phyloP scores from a whole-genome alignment of 768 basidiomycete genomes.

The Mycena crocata region DNA sequence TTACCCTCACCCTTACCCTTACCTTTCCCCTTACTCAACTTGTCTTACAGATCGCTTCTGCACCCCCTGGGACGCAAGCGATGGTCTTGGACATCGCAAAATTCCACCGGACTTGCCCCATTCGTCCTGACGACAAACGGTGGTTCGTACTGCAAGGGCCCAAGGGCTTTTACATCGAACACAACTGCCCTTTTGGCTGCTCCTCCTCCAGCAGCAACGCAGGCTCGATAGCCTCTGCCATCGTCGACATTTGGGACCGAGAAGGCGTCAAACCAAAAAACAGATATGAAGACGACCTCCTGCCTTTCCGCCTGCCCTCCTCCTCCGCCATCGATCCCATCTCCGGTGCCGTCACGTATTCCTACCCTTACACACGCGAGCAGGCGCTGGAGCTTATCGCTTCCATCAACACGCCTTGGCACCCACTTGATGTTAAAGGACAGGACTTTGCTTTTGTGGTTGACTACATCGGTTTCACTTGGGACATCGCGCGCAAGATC shows the following conservation, averaged over 20 bases:
- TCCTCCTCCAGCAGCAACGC: conserved; percentile 44
- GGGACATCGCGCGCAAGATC: neutral
- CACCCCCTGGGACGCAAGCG: conserved; percentile 38
- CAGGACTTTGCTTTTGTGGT: neutral
- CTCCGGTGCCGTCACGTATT: neutral
- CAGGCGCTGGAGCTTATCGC: neutral
- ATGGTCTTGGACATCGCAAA: conserved; percentile 36
- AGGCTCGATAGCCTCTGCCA: conserved; percentile 43
- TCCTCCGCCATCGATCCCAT: neutral
- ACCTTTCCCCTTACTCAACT: neutral
- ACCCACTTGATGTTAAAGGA: neutral
- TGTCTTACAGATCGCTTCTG: conserved; percentile 30
- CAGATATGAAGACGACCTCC: conserved; percentile 47
- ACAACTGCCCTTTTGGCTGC: conserved; percentile 44
- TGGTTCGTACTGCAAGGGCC: conserved; percentile 46
- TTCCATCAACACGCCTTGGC: neutral
- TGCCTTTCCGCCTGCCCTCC: conserved; percentile 32
- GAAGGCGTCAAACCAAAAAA: conserved; percentile 33
- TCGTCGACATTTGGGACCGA: conserved; percentile 43
- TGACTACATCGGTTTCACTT: neutral
- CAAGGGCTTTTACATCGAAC: conserved; percentile 44
- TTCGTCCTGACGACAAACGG: conserved; percentile 44
- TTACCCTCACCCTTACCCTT: neutral
- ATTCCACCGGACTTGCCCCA: conserved; percentile 48
- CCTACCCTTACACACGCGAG: neutral